Conservation (phyloP, 2,329 filamentous ascomycete genomes). For the Fusarium subglutinans region DNA sequence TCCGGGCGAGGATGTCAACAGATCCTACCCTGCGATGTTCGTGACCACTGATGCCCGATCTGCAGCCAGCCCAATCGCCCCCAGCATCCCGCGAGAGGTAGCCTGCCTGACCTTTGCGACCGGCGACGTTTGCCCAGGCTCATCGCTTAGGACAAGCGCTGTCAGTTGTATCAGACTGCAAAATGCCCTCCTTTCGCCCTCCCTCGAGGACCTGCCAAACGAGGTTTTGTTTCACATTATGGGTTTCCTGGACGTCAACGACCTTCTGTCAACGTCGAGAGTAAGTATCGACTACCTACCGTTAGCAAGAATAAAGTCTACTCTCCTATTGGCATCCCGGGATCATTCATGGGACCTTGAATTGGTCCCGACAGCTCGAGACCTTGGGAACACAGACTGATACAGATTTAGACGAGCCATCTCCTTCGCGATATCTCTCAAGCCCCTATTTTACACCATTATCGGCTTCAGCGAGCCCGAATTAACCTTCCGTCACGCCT, state of each 20-base stretch:
- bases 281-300: constrained; percentile 52
- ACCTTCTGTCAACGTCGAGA: constrained; percentile 64
- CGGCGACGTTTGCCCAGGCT: background rate
- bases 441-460: constrained; percentile 71
- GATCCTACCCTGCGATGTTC: constrained; percentile 34
- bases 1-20: constrained; percentile 16
- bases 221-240: constrained; percentile 66
- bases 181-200: constrained; percentile 11
- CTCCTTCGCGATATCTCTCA: constrained; percentile 69
- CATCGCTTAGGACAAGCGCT: background rate
- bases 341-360: background rate
- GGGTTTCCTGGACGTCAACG: constrained; percentile 65
- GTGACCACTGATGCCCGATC: constrained; percentile 46
- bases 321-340: background rate
- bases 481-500: constrained; percentile 64
- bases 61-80: constrained; percentile 10
- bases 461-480: constrained; percentile 68
- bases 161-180: background rate
- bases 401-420: constrained; percentile 62
- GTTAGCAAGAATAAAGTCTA: constrained; percentile 1
- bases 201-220: constrained; percentile 60
- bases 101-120: constrained; percentile 5
- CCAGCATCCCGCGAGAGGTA: constrained; percentile 19
- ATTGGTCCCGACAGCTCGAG: background rate
- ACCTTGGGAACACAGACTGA: constrained; percentile 27